Conservation (phyloP, 768 basidiomycete species). For the Mycena leptocephala region DNA sequence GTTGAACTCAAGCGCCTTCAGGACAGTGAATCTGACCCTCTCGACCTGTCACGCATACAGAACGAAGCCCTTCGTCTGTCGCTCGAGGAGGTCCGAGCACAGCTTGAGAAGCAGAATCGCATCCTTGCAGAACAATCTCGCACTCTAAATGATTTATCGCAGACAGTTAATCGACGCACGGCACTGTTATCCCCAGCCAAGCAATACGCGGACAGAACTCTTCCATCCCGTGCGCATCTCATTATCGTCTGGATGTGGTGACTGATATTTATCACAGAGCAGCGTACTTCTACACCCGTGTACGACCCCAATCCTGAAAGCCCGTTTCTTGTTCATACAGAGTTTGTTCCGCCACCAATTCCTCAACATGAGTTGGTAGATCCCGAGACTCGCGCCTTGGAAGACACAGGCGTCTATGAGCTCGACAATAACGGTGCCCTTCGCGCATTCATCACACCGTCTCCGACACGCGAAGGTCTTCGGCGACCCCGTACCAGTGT, state of each 20-base stretch:
- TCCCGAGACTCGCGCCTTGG: background rate
- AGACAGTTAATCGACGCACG: background rate
- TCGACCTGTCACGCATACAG: background rate
- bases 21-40: background rate
- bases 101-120: background rate
- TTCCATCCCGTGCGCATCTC: no score
- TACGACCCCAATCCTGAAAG: background rate
- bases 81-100: background rate
- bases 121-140: background rate
- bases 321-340: background rate
- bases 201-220: no score
- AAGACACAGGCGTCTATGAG: background rate
- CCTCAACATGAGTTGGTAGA: background rate
- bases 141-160: background rate
- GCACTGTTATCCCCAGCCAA: background rate
- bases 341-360: background rate
- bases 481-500: background rate
- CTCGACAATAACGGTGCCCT: background rate
- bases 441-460: background rate
- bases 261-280: no score
- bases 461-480: background rate
- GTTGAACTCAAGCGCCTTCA: background rate
- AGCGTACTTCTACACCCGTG: background rate
- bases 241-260: no score
- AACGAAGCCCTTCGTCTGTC: background rate